A percentile compares a stretch with the other conserved stretches of the same genome.
phyloP scores from a whole-genome alignment of 2,329 filamentous ascomycete species.

The Fusarium oxysporum region DNA sequence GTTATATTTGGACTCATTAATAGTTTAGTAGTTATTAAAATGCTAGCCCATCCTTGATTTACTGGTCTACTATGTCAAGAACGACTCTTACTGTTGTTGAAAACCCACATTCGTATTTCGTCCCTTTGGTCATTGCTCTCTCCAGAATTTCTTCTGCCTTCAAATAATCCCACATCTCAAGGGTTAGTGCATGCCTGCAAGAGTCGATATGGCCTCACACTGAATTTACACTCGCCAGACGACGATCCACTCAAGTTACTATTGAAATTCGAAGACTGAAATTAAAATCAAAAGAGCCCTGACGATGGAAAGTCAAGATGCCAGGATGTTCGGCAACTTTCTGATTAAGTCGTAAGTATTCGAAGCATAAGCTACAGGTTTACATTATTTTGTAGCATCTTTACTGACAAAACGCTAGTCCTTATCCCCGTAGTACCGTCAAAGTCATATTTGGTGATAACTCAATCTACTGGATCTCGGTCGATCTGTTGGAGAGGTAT shows the following conservation, averaged over 20 bases:
- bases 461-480: not conserved
- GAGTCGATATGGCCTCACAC: too few species aligned
- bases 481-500: not conserved
- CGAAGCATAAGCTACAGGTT: too few species aligned
- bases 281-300: not conserved
- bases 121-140: not conserved
- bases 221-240: not conserved
- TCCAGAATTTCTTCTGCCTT: not conserved
- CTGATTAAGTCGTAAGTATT: not conserved
- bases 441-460: not conserved
- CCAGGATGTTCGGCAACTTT: not conserved
- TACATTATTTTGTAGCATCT: not conserved
- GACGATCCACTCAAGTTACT: fast-evolving
- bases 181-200: not conserved
- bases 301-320: not conserved
- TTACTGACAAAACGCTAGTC: not conserved
- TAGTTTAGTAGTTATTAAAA: not conserved
- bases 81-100: not conserved
- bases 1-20: not conserved
- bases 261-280: too few species aligned
- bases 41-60: not conserved
- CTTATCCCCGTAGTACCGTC: not conserved
- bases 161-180: not conserved
- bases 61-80: not conserved
- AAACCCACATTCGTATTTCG: not conserved